Evolutionary conservation across 2,329 filamentous ascomycete genomes (phyloP), one percentile per base, ranked within the genome.

Genomic region (Akanthomyces uredinophilus): DNA sequence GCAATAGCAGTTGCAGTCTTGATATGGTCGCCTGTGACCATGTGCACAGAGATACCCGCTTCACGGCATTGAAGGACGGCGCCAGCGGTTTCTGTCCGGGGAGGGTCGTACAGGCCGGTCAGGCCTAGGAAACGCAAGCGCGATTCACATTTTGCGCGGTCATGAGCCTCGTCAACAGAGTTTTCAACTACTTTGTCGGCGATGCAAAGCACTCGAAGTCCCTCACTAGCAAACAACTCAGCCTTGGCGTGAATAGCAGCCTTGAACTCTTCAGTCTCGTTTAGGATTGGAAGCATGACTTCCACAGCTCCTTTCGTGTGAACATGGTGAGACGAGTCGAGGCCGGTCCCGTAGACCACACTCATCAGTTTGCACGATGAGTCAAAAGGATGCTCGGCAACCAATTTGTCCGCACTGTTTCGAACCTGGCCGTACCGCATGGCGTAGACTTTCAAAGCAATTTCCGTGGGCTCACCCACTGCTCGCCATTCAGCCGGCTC

Each of bases 341-440:
- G 20, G 1, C 70, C 71, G 49, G 68, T 72, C 8, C 72, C 72
- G 49, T 88, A 90, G 32, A 90, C 81, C 54, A 91, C 87, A 43
- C 86, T 88, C 88, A 91, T 91, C 63, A 87, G 83, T 76, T 91
- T 91, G 73, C 88, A 83, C 43, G 84, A 84, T 0, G 87, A 90
- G 70, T 91, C 88, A 68, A 91, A 91, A 2, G 88, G 87, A 60
- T 87, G 87, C 68, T 91, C 89, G 1, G 84, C 82, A 11, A 89
- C 68, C 50, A 87, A 74, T 44, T 74, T 72, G 61, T 80, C 78
- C 27, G 71, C 67, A n/a, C 73, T 73, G 24, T 72, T 70, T 69
- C 81, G 81, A 57, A 76, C 79, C 63, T 81, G 79, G 35, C 81
- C 79, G 67, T 90, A 90, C 20, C 88, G 84, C 76, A 87, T 86